Evolutionary conservation across 257 asterid genomes (phyloP), one percentile per base, ranked within the genome.

Genomic region (Echites panduratus): DNA sequence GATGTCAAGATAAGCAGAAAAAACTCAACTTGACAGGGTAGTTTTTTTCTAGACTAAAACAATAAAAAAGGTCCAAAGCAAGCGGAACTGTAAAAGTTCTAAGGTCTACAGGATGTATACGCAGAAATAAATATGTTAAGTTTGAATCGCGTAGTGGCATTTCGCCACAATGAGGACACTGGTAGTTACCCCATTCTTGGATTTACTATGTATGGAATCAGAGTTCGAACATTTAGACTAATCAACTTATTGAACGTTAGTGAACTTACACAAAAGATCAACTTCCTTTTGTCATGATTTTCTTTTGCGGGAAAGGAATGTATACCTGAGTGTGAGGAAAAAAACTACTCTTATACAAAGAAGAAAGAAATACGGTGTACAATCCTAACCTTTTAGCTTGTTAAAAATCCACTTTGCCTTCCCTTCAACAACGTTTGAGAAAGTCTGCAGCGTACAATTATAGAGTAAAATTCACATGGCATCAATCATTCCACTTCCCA

Each of bases 331-430:
- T 32, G 38, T 32, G 38, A 32, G 38, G 38, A 32, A 32, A 32
- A 32, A 32, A 32, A 32, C 1, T 32, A 7, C 26, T 64, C 4
- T 4, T 17, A 24, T 12, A 5, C 24, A 16, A 8, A 8, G 7
- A 0, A 16, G 41, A 48, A 48, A 68, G 5, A 67, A 45, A n/a
- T 14, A 35, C 4, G 3, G 24, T 27, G 22, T 48, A 5, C 8
- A 45, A 68, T 12, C 35, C 62, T 2, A 80, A 90, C 98, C 98
- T 89, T 90, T 93, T 81, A 93, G 95, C 92, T 90, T 93, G 90
- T 93, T 89, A 85, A 93, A 93, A 62, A 93, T 62, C 96, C 95
- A 93, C 81, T 90, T 93, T 19, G 98, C 98, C 83, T 89, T 93
- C 88, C 90, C 98, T 76, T 90, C 97, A 10, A 92, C 95, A 0